Evolutionary conservation across 2,329 filamentous ascomycete genomes (phyloP).

Genomic region (Neocatenulostroma microsporum): DNA sequence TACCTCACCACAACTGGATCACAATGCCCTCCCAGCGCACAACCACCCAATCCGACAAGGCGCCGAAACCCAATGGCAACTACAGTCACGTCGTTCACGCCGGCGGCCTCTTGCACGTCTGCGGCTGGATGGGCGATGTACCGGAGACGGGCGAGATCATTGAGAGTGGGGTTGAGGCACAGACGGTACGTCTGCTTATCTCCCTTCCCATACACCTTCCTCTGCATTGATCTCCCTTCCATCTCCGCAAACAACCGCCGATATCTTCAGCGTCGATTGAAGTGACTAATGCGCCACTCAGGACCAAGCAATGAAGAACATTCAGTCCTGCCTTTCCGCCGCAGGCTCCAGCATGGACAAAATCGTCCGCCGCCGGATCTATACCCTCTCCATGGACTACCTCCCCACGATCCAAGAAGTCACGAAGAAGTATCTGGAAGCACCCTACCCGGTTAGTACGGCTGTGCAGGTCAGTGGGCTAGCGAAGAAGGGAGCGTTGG

Average conservation of each 20-base stretch:
- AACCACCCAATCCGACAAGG: no score
- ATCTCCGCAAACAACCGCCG: background rate
- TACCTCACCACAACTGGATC: no score
- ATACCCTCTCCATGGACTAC: conserved; percentile 16
- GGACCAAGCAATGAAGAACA: conserved; percentile 15
- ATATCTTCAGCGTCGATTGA: no score
- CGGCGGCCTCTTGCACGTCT: conserved; percentile 11
- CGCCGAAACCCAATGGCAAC: no score
- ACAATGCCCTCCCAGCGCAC: no score
- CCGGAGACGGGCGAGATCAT: conserved; percentile 15
- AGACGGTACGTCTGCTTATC: conserved; percentile 11
- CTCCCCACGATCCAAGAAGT: conserved; percentile 12
- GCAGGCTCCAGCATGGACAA: conserved; percentile 12
- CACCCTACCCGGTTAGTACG: conserved; percentile 14
- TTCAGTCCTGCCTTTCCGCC: conserved; percentile 13
- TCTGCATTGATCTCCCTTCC: background rate
- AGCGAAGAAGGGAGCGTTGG: conserved; percentile 16
- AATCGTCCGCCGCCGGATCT: conserved; percentile 14
- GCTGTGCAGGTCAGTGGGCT: conserved; percentile 15
- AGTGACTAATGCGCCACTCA: no score
- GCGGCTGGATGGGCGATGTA: conserved; percentile 21
- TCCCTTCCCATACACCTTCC: conserved; percentile 22
- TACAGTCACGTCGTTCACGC: conserved; percentile 6
- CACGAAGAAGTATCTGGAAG: conserved; percentile 10
- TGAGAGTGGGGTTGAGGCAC: conserved; percentile 13